Conservation (phyloP, 106 monocot species). For the Dendrobium chrysotoxum region DNA sequence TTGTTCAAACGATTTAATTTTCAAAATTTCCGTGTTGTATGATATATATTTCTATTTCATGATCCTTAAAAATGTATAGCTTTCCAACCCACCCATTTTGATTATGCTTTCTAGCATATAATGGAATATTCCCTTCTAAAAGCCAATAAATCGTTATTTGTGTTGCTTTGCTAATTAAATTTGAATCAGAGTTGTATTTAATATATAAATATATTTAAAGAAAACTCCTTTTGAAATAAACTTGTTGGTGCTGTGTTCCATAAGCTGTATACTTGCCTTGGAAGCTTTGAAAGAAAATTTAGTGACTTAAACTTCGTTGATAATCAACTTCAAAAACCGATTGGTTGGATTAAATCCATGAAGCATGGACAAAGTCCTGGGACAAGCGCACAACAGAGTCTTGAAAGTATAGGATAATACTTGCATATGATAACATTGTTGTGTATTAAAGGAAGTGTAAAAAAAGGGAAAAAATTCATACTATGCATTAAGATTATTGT, state of each 20-base stretch:
- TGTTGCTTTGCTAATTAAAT: not conserved
- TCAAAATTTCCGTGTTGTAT: not conserved
- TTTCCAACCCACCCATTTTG: not conserved
- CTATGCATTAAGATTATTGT: too few relatives aligned
- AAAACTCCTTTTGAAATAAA: not conserved
- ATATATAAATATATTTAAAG: too few relatives aligned
- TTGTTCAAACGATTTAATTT: not conserved
- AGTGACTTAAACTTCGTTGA: not conserved
- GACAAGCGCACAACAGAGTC: not conserved
- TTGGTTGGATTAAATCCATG: not conserved
- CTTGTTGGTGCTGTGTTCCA: not conserved
- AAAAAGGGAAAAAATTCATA: too few relatives aligned
- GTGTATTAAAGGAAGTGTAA: not conserved
- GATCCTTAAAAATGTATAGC: not conserved
- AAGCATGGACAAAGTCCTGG: not conserved
- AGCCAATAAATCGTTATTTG: not conserved
- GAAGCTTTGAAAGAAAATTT: not conserved
- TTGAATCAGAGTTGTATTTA: not conserved
- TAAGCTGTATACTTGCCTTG: not conserved
- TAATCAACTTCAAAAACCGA: not conserved
- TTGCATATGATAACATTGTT: not conserved
- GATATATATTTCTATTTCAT: not conserved
- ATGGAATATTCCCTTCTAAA: not conserved
- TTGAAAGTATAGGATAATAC: not conserved
- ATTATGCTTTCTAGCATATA: not conserved